Percentiles rank a stretch among this genome's conserved stretches.
phyloP scores from a whole-genome alignment of 495 filamentous ascomycete genomes.

The Tuber indicum region DNA sequence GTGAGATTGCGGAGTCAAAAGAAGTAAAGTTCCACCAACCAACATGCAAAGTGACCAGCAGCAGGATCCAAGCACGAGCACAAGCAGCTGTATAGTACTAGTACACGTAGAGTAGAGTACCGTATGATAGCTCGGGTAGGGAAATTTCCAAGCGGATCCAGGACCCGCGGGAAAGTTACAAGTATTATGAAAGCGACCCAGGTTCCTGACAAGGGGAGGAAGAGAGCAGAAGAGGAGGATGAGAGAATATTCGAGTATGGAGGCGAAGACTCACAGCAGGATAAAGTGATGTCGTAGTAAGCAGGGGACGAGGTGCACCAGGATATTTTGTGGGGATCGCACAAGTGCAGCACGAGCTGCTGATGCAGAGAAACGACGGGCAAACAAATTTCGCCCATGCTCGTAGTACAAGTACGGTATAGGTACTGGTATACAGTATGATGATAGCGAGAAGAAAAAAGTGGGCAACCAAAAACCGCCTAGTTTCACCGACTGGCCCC shows the following conservation, averaged over 20 bases:
- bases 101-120: no score
- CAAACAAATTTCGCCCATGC: neutral
- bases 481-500: neutral
- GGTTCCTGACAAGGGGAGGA: neutral
- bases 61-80: neutral
- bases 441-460: neutral
- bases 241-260: neutral
- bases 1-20: neutral
- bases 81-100: neutral
- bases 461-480: neutral
- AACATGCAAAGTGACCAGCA: conserved; percentile 1
- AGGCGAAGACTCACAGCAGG: neutral
- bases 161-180: neutral
- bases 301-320: neutral
- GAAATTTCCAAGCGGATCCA: neutral
- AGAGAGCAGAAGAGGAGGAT: neutral
- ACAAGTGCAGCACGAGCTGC: neutral
- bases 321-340: neutral
- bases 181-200: neutral
- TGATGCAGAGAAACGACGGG: neutral
- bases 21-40: neutral
- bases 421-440: no score
- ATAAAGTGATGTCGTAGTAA: neutral
- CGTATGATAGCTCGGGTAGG: neutral
- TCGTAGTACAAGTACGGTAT: no score